Base-by-base conservation (phyloP, 129 eudicot genomes). In the Ambrosia artemisiifolia region DNA sequence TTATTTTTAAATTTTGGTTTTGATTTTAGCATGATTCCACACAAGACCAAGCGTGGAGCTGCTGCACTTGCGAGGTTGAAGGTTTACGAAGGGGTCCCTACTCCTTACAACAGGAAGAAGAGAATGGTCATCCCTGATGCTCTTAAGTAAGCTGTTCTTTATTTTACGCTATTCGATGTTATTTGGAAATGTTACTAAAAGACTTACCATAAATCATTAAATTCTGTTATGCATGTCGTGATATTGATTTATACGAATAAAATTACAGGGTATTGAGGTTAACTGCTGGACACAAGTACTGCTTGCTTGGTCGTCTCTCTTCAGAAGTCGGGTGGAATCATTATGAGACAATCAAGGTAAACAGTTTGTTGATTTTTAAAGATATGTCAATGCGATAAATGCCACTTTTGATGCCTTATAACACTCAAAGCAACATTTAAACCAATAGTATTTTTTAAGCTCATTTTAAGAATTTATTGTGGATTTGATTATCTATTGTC, bases 41-140 rank as follows among this genome's bases (percentile, higher is more conserved):
- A 91, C 85, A 91, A 91, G 89, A 87, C 91, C 19, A 91, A 91
- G 79, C 82, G 97, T 12, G 97, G 97, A 42, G 97, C 88, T 19
- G 95, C 97, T 79, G 95, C 95, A 5, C 85, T 91, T 20, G 97
- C 89, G 8, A 85, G 89, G 55, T 78, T 87, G 86, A 91, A 87
- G 89, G 97, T 85, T 8, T 91, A 70, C 14, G 97, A 91, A 79
- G 96, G 97, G 18, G 80, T 91, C 6, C 97, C 97, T 33, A 87
- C 97, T 32, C 96, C 97, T 30, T 91, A 91, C 80, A 94, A 91
- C 87, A 91, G 88, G 84, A 85, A 80, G 49, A 91, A 91, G 73
- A 86, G 95, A 79, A 86, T 91, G 96, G 97, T 91, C 16, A 89
- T 91, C 42, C 97, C 97, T 46, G 96, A 88, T 84, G 96, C 97